These are phyloP conservation scores for Gaeumannomyces sp. DNA, from an alignment of 2,329 filamentous ascomycete genomes.

Conservation along the genomic window DNA sequence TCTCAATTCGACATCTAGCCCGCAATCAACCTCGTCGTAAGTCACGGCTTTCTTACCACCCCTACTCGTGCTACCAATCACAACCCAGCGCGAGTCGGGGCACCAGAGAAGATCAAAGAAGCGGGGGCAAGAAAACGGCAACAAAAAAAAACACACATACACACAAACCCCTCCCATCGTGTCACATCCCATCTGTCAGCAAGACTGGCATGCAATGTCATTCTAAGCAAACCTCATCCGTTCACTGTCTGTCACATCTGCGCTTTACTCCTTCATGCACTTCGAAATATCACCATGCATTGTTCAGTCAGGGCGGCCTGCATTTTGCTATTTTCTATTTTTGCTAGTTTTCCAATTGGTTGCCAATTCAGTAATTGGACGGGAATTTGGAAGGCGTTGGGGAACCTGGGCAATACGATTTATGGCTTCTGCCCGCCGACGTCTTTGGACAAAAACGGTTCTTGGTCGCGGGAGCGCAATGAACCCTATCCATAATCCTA, in stretches of 20 bases:
- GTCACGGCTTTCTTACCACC: background rate
- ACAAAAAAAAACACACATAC: background rate
- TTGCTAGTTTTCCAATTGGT: background rate
- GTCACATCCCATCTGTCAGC: background rate
- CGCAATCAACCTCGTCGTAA: background rate
- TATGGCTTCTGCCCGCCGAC: background rate
- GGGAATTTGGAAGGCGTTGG: background rate
- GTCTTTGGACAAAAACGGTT: background rate
- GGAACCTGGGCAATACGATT: background rate
- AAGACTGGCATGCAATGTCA: background rate
- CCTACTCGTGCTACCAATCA: background rate
- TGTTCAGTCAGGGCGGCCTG: background rate
- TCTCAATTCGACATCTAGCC: constrained; percentile 58
- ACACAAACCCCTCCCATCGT: background rate
- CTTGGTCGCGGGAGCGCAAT: background rate
- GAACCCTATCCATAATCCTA: background rate
- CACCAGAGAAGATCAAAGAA: background rate
- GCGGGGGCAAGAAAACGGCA: background rate
- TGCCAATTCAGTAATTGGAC: background rate
- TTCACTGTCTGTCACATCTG: background rate
- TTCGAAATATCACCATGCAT: background rate
- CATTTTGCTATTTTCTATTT: background rate
- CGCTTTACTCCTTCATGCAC: background rate
- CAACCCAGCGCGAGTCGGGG: background rate
- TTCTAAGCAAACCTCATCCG: background rate